Conservation (phyloP, 768 basidiomycete species). For the Calvatia gigantea region DNA sequence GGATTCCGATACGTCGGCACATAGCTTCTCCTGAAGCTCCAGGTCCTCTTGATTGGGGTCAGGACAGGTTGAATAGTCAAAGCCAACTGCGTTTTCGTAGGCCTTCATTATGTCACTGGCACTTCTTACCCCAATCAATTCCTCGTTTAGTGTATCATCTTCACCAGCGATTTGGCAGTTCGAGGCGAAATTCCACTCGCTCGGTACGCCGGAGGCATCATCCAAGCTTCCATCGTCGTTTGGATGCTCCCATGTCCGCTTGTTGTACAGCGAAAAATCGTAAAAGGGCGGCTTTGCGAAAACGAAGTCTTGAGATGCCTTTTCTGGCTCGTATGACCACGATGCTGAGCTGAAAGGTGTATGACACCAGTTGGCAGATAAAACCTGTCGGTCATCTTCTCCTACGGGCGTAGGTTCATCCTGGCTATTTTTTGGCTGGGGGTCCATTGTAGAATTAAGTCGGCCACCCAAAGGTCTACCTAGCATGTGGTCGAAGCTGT, state of each 20-base stretch:
- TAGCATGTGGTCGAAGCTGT: background rate
- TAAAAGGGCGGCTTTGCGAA: constrained; percentile 28
- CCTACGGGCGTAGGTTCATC: constrained; percentile 19
- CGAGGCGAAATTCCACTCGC: constrained; percentile 9
- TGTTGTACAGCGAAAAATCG: constrained; percentile 27
- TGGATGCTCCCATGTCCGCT: constrained; percentile 11
- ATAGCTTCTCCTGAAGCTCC: constrained; percentile 12
- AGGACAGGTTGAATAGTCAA: constrained; percentile 25
- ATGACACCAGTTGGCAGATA: constrained; percentile 37
- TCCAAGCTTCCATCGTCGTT: background rate
- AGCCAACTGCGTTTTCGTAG: constrained; percentile 43
- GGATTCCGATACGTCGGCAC: constrained; percentile 28
- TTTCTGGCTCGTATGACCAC: constrained; percentile 32
- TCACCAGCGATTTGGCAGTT: constrained; percentile 18
- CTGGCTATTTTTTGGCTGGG: background rate
- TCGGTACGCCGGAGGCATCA: background rate
- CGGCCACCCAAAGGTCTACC: constrained; percentile 5
- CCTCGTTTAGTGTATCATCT: constrained; percentile 31
- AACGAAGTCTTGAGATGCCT: constrained; percentile 17
- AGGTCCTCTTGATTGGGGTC: constrained; percentile 14
- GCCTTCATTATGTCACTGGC: constrained; percentile 32
- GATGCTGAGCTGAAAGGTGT: constrained; percentile 35
- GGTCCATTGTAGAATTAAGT: constrained; percentile 4
- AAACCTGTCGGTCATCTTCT: constrained; percentile 39
- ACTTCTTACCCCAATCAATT: constrained; percentile 35